A percentile compares a stretch with the other conserved stretches of the same genome.
Evolutionary conservation across 2,329 filamentous ascomycete species (phyloP).

Genomic region (Fusarium sp.): DNA sequence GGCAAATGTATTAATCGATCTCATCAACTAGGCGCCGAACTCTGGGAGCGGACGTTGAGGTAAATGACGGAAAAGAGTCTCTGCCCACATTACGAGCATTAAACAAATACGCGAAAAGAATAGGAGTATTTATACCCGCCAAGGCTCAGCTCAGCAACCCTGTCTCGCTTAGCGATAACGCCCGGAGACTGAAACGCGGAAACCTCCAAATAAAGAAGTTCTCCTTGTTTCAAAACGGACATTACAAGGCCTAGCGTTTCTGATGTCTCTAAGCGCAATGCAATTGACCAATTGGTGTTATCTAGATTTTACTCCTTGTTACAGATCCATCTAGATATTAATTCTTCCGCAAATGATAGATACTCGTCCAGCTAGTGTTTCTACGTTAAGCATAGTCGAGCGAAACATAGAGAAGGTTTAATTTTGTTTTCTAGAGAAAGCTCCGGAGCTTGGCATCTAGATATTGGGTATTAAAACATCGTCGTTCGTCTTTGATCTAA

Average conservation of each 20-base stretch:
- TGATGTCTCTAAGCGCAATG: background rate
- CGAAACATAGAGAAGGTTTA: conserved; percentile 3
- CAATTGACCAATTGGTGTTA: background rate
- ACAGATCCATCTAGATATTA: background rate
- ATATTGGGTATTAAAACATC: conserved; percentile 9
- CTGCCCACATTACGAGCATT: no score
- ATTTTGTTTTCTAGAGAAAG: background rate
- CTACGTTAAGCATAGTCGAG: background rate
- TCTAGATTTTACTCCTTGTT: background rate
- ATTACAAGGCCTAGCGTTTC: conserved; percentile 7
- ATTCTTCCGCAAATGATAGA: conserved; percentile 23
- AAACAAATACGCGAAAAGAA: background rate
- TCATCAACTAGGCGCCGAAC: no score
- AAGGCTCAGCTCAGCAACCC: background rate
- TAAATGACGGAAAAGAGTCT: no score
- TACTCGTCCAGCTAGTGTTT: no score
- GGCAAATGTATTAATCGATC: no score
- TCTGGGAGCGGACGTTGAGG: no score
- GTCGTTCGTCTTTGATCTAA: background rate
- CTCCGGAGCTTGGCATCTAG: conserved; percentile 3
- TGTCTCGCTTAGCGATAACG: background rate
- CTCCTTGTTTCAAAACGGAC: conserved; percentile 23
- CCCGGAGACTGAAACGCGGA: conserved; percentile 9
- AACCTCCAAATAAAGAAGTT: conserved; percentile 11
- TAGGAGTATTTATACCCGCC: background rate